phyloP scores from a whole-genome alignment of 2,329 filamentous ascomycete genomes.

The Apiospora saccharicola region DNA sequence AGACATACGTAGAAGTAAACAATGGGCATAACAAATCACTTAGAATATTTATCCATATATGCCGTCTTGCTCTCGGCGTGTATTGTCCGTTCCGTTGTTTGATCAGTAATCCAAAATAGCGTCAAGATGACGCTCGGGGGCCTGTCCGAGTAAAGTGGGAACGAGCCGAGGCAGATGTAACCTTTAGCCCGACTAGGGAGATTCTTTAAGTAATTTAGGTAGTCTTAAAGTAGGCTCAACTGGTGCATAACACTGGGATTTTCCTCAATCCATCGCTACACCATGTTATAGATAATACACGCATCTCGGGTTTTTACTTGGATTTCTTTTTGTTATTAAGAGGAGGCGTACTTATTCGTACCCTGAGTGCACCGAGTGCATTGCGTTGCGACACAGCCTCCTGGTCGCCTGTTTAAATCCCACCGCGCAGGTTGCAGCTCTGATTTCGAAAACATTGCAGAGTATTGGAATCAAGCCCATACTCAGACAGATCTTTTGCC shows the following conservation, averaged over 20 bases:
- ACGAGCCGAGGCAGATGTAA: slow-evolving; percentile 8
- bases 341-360: neutral
- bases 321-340: neutral
- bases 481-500: neutral
- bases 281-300: neutral
- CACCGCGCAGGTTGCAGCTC: neutral
- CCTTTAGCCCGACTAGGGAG: neutral
- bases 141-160: neutral
- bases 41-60: neutral
- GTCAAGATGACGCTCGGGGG: neutral
- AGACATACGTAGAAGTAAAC: neutral
- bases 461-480: neutral
- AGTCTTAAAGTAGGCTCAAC: too few species aligned
- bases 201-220: neutral
- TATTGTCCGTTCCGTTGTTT: neutral
- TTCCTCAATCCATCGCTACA: neutral
- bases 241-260: neutral
- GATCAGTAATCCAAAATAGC: neutral
- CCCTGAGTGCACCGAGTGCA: neutral
- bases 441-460: neutral
- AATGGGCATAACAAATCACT: neutral
- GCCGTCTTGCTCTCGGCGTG: neutral
- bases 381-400: neutral
- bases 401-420: neutral
- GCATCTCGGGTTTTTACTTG: neutral